Evolutionary conservation across 2,329 filamentous ascomycete genomes (phyloP), one percentile per base, ranked within the genome.

Genomic region (Alternaria incomplexa): DNA sequence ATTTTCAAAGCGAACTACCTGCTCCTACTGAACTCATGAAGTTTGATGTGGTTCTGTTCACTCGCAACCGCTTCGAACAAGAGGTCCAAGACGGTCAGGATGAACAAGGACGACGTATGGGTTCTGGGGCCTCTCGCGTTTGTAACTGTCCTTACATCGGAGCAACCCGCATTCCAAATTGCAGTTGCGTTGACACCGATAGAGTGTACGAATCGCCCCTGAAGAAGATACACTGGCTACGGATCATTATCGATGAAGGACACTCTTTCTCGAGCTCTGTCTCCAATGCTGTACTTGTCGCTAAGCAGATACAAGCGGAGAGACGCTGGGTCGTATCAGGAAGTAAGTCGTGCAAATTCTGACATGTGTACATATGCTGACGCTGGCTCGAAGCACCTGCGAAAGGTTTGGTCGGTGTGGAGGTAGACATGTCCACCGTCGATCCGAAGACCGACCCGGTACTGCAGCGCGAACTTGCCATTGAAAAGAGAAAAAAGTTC

Each of bases 161-260:
- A 22, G 75, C 80, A 5, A 81, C 81, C 0, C 73, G 83, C 26
- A 77, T 74, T 8, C 75, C 79, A 6, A 78, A 83, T 61, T 87
- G 83, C 66, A 79, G 77, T n/a, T 84, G 82, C 60, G 72, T 83
- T 5, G 74, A 71, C 8, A 68, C 75, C 2, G 77, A 81, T 6
- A 78, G 78, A 65, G 40, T 81, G 61, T 86, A 88, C 30, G 76
- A 85, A 10, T 91, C 89, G 2, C 87, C 91, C 0, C 79, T 97
- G 17, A 88, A 88, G 43, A 80, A 87, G 8, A 79, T 97, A 4
- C 93, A 93, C 70, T 97, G 95, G 86, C 90, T 97, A 71, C 87
- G 95, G 2, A 90, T 96, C 50, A 94, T 98, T 48, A 91, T 97
- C 17, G 95, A 98, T 67, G 95, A 97, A 83, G 95, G 95, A 0